Evolutionary conservation across 495 filamentous ascomycete species (phyloP), one percentile per base, ranked within the genome.

Genomic region (Penicillium maclennaniae): DNA sequence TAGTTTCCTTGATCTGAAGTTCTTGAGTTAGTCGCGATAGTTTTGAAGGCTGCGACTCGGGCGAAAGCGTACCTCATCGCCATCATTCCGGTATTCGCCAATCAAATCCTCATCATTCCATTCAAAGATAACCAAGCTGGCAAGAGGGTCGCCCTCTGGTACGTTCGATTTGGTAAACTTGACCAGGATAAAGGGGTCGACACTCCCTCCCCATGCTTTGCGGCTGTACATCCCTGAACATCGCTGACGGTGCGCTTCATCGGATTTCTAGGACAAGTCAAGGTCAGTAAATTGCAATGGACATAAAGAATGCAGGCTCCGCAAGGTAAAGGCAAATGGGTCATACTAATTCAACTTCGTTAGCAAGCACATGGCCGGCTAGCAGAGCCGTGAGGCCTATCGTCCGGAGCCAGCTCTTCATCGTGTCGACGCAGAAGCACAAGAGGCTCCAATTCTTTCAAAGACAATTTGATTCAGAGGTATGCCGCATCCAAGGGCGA

Each of bases 211-310:
- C 93, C 93, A 99, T 17, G 86, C 73, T 59, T 84, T 89, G 63
- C 80, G 85, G 69, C 86, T 92, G 73, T 97, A 99, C 93, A 99
- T 97, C 71, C 93, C 93, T 66, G 89, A 86, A 74, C 93, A 99
- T 86, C 87, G 81, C 72, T 96, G 89, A 58, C 82, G 73, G 69
- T 90, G 86, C 26, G 86, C 79, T 36, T 88, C 82, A 58, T 85
- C 83, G 66, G 93, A 78, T 68, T 87, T 83, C 87, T 91, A 40
- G 16, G 37, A 3, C 16, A n/a, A 20, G 5, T 2, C 40, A 15
- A 15, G 19, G 49, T 54, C 25, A 49, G 44, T 20, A 28, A 53
- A 37, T 63, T 45, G 66, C 50, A 45, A 14, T 6, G 23, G 19
- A 7, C 27, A 14, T 19, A 31, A 14, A 12, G n/a, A 8, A 17